Conservation (phyloP, 164 flowering plant species). For the Umbilicus rupestris region DNA sequence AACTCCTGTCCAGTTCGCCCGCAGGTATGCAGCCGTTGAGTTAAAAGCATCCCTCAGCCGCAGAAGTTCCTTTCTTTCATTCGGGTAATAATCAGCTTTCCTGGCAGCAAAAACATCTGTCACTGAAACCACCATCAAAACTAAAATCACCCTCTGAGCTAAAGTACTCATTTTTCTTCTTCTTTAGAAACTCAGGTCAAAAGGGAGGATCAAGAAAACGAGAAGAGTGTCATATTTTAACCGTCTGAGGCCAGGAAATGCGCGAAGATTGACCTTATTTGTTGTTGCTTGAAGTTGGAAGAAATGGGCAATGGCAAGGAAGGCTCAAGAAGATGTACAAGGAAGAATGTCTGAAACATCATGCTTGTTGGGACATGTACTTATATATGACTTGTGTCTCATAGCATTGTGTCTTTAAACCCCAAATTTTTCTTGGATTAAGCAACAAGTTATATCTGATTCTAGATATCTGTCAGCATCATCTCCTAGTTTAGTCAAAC, state of each 20-base stretch:
- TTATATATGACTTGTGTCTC: not conserved
- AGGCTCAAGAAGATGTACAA: not conserved
- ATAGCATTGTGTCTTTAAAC: not conserved
- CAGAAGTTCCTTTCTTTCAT: conserved; percentile 31
- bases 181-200: not conserved
- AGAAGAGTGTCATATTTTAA: not conserved
- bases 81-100: conserved; percentile 16
- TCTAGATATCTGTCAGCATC: conserved; percentile 5
- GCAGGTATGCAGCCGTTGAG: conserved; percentile 20
- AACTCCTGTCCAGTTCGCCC: conserved; percentile 38
- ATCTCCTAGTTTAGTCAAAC: not conserved
- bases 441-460: not conserved
- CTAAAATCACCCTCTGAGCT: not conserved
- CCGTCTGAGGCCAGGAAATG: no score
- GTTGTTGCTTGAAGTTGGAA: no score
- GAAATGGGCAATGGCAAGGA: not conserved
- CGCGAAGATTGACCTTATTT: no score
- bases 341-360: not conserved
- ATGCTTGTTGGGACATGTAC: not conserved
- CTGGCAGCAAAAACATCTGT: not conserved
- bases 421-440: not conserved
- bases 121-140: not conserved
- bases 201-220: not conserved
- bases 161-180: not conserved
- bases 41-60: conserved; percentile 26